Conservation (phyloP, 2,329 filamentous ascomycete species). For the Monosporascus sp. region DNA sequence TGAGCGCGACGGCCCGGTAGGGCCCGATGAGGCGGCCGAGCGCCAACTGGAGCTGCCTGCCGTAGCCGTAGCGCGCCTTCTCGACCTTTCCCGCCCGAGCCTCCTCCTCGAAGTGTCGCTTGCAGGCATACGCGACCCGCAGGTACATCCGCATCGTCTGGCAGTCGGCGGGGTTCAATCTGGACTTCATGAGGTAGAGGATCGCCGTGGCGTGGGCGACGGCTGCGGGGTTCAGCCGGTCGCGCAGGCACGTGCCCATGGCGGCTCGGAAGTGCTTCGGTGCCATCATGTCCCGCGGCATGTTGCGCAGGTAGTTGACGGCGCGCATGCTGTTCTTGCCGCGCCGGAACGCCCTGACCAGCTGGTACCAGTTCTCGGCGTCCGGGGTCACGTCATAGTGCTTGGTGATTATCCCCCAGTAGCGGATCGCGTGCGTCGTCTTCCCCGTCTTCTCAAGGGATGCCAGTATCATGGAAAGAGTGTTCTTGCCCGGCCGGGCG, state of each 20-base stretch:
- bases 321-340: constrained; percentile 60
- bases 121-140: constrained; percentile 44
- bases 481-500: constrained; percentile 46
- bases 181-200: constrained; percentile 55
- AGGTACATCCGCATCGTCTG: constrained; percentile 50
- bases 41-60: constrained; percentile 44
- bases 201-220: constrained; percentile 61
- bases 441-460: constrained; percentile 56
- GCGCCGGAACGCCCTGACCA: constrained; percentile 61
- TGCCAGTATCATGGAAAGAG: constrained; percentile 64
- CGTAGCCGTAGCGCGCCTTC: constrained; percentile 38
- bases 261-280: constrained; percentile 63
- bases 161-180: constrained; percentile 42
- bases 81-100: constrained; percentile 23
- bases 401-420: constrained; percentile 70
- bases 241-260: constrained; percentile 67
- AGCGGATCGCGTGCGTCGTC: constrained; percentile 59
- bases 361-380: constrained; percentile 59
- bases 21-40: constrained; percentile 47
- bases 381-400: constrained; percentile 65
- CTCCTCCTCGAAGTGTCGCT: constrained; percentile 31
- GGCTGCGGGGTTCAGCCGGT: constrained; percentile 68
- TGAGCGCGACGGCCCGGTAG: constrained; percentile 25
- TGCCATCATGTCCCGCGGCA: constrained; percentile 40
- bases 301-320: constrained; percentile 51